phyloP scores from a whole-genome alignment of 73 alveolate species.

The Blepharisma japonicum region DNA sequence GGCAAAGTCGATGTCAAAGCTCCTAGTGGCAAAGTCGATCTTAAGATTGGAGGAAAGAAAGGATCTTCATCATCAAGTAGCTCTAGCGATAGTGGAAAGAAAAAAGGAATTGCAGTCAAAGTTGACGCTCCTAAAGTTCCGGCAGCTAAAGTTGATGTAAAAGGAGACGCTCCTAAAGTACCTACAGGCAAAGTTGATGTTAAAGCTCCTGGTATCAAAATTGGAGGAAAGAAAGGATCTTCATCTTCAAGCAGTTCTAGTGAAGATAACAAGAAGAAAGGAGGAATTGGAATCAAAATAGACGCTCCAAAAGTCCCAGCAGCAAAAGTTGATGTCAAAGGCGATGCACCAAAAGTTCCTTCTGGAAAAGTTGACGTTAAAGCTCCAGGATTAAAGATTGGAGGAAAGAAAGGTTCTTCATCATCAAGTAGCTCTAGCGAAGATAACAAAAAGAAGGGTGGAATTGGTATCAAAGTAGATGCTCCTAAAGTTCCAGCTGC shows the following conservation, averaged over 20 bases:
- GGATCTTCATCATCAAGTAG: not conserved
- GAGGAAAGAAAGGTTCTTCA: not conserved
- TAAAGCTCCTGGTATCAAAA: not conserved
- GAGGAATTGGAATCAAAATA: not conserved
- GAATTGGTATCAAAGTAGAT: not conserved
- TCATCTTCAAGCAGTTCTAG: not conserved
- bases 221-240: not conserved
- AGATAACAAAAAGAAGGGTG: not conserved
- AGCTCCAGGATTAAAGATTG: not conserved
- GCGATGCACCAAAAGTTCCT: not conserved
- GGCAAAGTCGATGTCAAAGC: not conserved
- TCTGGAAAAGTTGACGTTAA: not conserved
- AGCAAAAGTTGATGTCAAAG: conserved; percentile 4
- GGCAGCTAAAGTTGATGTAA: not conserved
- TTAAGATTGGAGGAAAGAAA: conserved; percentile 8
- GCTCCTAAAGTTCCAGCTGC: not conserved
- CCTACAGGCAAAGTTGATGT: conserved; percentile 9
- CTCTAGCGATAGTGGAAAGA: not conserved
- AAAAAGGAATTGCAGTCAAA: not conserved
- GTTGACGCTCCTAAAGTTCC: not conserved
- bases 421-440: not conserved
- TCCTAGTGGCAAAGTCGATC: not conserved
- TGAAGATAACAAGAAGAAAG: not conserved
- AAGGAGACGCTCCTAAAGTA: not conserved
- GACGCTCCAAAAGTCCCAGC: not conserved